phyloP scores from a whole-genome alignment of 2,329 filamentous ascomycete genomes.

The Pseudogymnoascus sp. region DNA sequence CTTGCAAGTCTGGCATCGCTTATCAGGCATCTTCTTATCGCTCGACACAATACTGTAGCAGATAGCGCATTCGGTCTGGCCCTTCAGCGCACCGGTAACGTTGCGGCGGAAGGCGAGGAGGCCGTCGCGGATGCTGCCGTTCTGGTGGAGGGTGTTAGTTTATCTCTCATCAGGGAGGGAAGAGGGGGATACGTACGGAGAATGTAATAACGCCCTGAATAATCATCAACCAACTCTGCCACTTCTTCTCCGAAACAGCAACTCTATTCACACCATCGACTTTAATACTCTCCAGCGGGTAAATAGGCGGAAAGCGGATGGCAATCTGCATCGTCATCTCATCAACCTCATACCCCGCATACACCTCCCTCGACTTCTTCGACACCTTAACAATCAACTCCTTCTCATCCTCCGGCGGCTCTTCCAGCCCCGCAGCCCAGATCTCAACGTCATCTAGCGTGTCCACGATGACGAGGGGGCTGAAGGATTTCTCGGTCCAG shows the following conservation, averaged over 20 bases:
- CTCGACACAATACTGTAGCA: conserved; percentile 91
- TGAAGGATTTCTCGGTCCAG: conserved; percentile 84
- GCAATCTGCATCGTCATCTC: conserved; percentile 76
- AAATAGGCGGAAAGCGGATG: conserved; percentile 73
- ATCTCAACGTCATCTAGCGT: conserved; percentile 60
- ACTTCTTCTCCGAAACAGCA: conserved; percentile 83
- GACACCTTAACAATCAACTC: conserved; percentile 65
- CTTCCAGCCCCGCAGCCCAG: conserved; percentile 55
- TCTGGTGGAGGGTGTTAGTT: conserved; percentile 35
- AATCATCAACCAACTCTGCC: conserved; percentile 83
- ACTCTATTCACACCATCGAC: conserved; percentile 77
- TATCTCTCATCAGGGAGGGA: background rate
- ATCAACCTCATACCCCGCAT: conserved; percentile 80
- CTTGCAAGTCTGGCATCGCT: conserved; percentile 85
- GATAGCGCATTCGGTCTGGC: conserved; percentile 91
- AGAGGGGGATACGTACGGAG: conserved; percentile 43
- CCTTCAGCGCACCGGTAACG: conserved; percentile 80
- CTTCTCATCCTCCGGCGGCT: conserved; percentile 44
- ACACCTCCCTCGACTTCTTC: conserved; percentile 65
- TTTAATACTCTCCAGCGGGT: conserved; percentile 72
- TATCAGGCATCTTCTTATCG: conserved; percentile 86
- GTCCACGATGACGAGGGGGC: conserved; percentile 60
- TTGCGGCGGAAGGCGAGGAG: conserved; percentile 80
- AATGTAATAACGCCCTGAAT: conserved; percentile 92
- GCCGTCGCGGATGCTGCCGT: conserved; percentile 86